phyloP scores from a whole-genome alignment of 306 rosid species.

The Cucurbita argyrosperma region DNA sequence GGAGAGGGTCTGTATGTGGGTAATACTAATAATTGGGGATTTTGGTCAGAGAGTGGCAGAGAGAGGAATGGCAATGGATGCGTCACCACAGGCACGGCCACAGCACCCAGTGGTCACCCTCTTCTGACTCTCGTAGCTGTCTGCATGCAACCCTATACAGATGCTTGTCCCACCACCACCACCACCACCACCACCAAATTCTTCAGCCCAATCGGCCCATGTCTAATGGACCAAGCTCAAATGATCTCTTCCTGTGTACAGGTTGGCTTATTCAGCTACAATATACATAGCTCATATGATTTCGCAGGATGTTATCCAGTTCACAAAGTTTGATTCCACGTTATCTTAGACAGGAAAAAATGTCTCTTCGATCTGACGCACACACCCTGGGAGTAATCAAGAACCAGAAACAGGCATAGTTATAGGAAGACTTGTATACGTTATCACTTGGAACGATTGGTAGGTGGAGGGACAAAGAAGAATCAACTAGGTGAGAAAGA shows the following conservation, averaged over 20 bases:
- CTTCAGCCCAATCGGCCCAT: not conserved
- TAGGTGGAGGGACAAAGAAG: not conserved
- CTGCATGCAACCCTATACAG: not conserved
- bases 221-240: not conserved
- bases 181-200: not conserved
- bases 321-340: conserved; percentile 21
- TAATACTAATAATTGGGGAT: not conserved
- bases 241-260: not conserved
- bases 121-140: too few relatives aligned
- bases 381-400: too few relatives aligned
- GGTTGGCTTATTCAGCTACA: not conserved
- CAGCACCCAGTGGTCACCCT: not conserved
- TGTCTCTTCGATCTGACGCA: too few relatives aligned
- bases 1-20: not conserved
- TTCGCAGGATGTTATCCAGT: conserved; percentile 26
- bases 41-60: not conserved
- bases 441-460: too few relatives aligned
- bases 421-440: too few relatives aligned
- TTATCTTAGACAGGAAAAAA: too few relatives aligned
- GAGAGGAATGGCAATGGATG: not conserved
- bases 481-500: not conserved
- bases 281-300: not conserved
- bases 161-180: not conserved
- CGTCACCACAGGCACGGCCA: not conserved
- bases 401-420: too few relatives aligned